Percentiles rank a stretch among this genome's conserved stretches.
Conservation (phyloP, 305 asterid genomes). For the Coffea humblotiana region DNA sequence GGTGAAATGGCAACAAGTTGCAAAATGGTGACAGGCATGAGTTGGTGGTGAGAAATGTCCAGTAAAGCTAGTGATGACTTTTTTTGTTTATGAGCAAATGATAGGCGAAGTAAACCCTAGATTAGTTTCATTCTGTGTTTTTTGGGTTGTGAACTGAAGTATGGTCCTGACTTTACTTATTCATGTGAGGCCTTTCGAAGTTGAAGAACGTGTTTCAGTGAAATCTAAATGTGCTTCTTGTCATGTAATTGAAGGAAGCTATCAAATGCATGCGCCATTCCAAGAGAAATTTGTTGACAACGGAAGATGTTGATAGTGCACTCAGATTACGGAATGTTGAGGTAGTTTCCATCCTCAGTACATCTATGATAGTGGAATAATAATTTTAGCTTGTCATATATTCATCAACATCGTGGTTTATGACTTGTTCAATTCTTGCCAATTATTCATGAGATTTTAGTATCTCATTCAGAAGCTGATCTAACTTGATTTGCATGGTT, state of each 20-base stretch:
- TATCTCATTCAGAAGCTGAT: background rate
- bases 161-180: background rate
- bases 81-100: background rate
- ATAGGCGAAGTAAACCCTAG: background rate
- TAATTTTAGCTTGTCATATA: background rate
- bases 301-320: slow-evolving; percentile 89
- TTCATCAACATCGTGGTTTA: background rate
- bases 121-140: background rate
- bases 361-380: background rate
- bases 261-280: slow-evolving; percentile 97
- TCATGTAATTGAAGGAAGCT: slow-evolving; percentile 54
- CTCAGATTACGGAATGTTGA: slow-evolving; percentile 82
- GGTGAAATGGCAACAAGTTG: background rate
- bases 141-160: background rate
- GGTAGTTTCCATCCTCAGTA: slow-evolving; percentile 36
- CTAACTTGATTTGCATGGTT: background rate
- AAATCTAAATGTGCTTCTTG: background rate
- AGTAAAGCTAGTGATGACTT: background rate
- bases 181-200: background rate
- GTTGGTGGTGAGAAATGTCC: background rate
- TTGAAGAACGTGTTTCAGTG: background rate
- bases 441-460: background rate
- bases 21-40: background rate
- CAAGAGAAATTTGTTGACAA: slow-evolving; percentile 76
- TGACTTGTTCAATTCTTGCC: background rate